Conservation (phyloP, 257 asterid species). For the Nicotiana knightiana region DNA sequence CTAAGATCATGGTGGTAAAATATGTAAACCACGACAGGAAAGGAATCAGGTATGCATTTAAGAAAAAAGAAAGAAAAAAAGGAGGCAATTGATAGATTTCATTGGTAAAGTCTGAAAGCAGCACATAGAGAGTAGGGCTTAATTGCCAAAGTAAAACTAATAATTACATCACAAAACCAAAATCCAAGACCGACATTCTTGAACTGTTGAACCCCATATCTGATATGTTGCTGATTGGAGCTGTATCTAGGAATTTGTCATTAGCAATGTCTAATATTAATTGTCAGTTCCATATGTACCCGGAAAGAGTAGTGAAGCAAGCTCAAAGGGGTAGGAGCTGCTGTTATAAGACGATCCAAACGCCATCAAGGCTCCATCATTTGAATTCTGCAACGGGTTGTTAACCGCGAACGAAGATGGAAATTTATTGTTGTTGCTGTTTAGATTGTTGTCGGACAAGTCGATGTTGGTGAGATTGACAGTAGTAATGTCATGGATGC, state of each 20-base stretch:
- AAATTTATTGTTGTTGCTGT: not conserved
- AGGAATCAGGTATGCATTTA: not conserved
- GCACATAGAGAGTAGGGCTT: too few relatives aligned
- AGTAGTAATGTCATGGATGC: constrained; percentile 73
- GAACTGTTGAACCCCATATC: not conserved
- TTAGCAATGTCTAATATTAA: not conserved
- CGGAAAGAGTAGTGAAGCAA: not conserved
- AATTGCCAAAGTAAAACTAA: not conserved
- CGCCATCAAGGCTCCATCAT: constrained; percentile 35
- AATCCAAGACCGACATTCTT: not conserved
- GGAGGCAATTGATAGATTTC: not conserved
- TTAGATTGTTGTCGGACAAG: constrained; percentile 11
- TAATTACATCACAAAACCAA: too few relatives aligned
- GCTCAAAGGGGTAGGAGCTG: not conserved
- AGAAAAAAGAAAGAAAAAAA: too few relatives aligned
- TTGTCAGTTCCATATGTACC: not conserved
- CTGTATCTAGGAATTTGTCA: not conserved
- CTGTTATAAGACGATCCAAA: constrained; percentile 19
- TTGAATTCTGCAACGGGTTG: constrained; percentile 22
- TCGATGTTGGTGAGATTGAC: constrained; percentile 23
- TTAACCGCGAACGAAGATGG: too few relatives aligned
- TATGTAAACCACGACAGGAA: not conserved
- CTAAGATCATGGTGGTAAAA: too few relatives aligned
- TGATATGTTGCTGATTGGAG: not conserved
- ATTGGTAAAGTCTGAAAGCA: not conserved